A percentile compares a stretch with the other conserved stretches of the same genome.
Conservation (phyloP, 768 basidiomycete species). For the Porpolomopsis calyptriformis region DNA sequence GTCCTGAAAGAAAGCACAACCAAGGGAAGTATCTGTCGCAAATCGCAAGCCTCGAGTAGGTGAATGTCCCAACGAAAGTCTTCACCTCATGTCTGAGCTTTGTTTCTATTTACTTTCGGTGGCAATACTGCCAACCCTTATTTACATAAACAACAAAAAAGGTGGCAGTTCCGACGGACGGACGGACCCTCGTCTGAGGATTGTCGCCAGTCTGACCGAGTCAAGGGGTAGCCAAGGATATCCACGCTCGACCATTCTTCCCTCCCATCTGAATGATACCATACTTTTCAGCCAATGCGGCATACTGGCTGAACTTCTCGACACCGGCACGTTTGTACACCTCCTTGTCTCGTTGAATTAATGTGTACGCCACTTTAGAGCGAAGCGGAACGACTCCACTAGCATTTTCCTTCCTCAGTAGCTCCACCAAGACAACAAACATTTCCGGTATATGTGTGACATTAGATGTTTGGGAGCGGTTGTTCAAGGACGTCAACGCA, state of each 20-base stretch:
- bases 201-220: too few relatives aligned
- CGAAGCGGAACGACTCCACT: not conserved
- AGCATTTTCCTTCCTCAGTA: not conserved
- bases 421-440: constrained; percentile 1
- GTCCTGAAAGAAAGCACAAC: not conserved
- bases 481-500: not conserved
- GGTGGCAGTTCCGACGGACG: too few relatives aligned
- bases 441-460: not conserved
- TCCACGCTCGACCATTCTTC: constrained; percentile 9
- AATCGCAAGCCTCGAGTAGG: not conserved
- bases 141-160: too few relatives aligned
- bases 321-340: constrained; percentile 10
- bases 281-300: constrained; percentile 9
- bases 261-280: constrained; percentile 10
- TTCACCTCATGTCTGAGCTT: constrained; percentile 21
- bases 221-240: too few relatives aligned
- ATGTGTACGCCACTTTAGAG: not conserved
- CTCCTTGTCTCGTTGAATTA: not conserved
- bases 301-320: constrained; percentile 8
- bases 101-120: constrained; percentile 21
- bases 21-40: not conserved
- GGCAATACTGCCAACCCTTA: too few relatives aligned
- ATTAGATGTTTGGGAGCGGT: too few relatives aligned
- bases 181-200: too few relatives aligned
- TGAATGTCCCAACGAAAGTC: constrained; percentile 1